These are phyloP conservation scores for Acanthamoeba sp. DNA, from an alignment of 208 protist species.

Conservation along the genomic window DNA sequence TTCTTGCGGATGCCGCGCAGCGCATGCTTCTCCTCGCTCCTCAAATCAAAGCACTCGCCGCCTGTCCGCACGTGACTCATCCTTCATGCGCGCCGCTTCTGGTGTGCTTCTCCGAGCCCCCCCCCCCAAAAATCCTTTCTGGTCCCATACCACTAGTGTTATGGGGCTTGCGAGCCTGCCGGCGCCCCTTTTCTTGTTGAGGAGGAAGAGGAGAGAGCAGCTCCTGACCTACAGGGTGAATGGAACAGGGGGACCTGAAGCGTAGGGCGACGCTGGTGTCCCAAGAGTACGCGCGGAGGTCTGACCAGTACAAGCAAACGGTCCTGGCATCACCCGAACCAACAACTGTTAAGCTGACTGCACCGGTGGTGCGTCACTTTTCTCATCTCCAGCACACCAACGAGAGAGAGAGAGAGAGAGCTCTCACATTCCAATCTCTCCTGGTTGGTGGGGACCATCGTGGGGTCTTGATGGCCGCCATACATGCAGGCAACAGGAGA, in stretches of 20 bases:
- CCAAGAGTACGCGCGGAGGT: not conserved
- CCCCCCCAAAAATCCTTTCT: no score
- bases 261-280: not conserved
- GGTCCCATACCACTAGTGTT: no score
- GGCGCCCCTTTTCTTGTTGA: not conserved
- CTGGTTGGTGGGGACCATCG: no score
- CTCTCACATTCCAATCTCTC: no score
- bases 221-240: no score
- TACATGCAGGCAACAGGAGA: no score
- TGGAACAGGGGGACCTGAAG: conserved; percentile 28
- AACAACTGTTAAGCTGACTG: not conserved
- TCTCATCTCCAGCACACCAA: no score
- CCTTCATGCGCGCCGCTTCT: not conserved
- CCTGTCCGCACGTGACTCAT: not conserved
- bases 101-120: not conserved
- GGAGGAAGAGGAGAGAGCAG: no score
- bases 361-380: not conserved
- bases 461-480: no score
- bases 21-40: conserved; percentile 35
- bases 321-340: not conserved
- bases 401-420: no score
- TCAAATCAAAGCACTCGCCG: conserved; percentile 52
- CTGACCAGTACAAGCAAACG: not conserved
- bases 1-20: conserved; percentile 33
- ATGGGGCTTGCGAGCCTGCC: no score